A percentile compares a stretch with the other conserved stretches of the same genome.
phyloP scores from a whole-genome alignment of 2,329 filamentous ascomycete genomes.

The Nakataea oryzae region DNA sequence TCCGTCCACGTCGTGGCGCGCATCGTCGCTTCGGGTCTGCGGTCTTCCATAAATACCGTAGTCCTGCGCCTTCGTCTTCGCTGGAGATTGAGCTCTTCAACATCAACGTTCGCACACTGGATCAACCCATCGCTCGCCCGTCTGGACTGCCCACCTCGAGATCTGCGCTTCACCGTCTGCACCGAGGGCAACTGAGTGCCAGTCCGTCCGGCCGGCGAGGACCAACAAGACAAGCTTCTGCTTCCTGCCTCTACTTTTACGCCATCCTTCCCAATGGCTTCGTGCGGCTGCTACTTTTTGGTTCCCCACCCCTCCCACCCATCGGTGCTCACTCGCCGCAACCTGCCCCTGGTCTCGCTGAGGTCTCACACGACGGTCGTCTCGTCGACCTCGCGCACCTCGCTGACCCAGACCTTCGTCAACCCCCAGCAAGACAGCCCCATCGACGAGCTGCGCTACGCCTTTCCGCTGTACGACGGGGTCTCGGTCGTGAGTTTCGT shows the following conservation, averaged over 20 bases:
- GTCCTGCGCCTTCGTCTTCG: neutral
- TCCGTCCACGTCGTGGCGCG: neutral
- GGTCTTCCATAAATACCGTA: neutral
- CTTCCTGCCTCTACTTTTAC: too few species aligned
- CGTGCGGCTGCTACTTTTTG: conserved; percentile 26
- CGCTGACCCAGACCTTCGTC: conserved; percentile 46
- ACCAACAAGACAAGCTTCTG: too few species aligned
- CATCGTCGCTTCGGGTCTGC: neutral
- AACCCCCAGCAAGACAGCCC: conserved; percentile 34
- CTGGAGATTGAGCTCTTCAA: too few species aligned
- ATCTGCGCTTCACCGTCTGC: too few species aligned
- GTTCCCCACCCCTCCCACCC: neutral
- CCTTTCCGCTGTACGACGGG: conserved; percentile 64
- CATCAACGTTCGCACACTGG: neutral
- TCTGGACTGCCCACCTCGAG: too few species aligned
- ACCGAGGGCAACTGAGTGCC: too few species aligned
- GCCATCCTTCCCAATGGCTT: neutral
- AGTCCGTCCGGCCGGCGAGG: too few species aligned
- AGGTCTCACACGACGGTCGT: conserved; percentile 51
- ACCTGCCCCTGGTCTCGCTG: conserved; percentile 49
- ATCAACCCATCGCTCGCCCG: neutral
- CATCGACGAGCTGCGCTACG: conserved; percentile 50
- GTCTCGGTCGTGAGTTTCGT: conserved; percentile 59
- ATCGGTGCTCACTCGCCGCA: conserved; percentile 16
- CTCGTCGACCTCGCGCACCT: conserved; percentile 37